phyloP scores from a whole-genome alignment of 495 filamentous ascomycete genomes.

The Bacidia gigantensis region DNA sequence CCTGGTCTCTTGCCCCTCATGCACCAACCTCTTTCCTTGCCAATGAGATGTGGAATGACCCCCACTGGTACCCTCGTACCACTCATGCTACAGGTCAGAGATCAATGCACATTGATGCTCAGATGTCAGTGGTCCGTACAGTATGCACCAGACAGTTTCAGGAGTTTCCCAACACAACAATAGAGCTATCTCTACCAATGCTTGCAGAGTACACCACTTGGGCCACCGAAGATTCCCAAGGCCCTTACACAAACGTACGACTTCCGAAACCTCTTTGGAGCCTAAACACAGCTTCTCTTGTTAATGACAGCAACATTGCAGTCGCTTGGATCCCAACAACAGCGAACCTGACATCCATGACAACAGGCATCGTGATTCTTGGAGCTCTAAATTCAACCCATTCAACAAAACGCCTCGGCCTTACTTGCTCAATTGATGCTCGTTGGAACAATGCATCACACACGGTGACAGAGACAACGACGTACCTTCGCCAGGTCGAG shows the following conservation, averaged over 20 bases:
- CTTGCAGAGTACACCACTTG: not conserved
- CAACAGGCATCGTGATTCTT: slow-evolving; percentile 3
- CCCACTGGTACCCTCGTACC: not conserved
- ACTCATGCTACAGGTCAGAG: not conserved
- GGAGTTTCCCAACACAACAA: not conserved
- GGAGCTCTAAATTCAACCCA: not conserved
- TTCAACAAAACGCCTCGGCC: not conserved
- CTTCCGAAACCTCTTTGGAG: slow-evolving; percentile 2
- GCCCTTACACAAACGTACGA: not conserved
- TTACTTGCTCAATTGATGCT: slow-evolving; percentile 8
- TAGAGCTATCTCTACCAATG: not conserved
- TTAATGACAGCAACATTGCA: not conserved
- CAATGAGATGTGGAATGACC: slow-evolving; percentile 5
- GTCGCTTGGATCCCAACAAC: not conserved
- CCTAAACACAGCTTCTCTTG: not conserved
- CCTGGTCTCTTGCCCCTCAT: slow-evolving; percentile 11
- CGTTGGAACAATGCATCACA: slow-evolving; percentile 8
- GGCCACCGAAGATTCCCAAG: not conserved
- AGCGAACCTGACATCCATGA: slow-evolving; percentile 4
- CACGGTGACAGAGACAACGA: not conserved
- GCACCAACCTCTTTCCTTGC: slow-evolving; percentile 1
- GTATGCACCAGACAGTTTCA: slow-evolving; percentile 1
- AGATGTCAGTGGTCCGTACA: slow-evolving; percentile 7
- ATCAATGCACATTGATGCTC: not conserved
- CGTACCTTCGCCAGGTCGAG: not conserved